These are phyloP conservation scores for Arthrobotrys entomopaga DNA, from an alignment of 2,329 filamentous ascomycete species.

Conservation along the genomic window DNA sequence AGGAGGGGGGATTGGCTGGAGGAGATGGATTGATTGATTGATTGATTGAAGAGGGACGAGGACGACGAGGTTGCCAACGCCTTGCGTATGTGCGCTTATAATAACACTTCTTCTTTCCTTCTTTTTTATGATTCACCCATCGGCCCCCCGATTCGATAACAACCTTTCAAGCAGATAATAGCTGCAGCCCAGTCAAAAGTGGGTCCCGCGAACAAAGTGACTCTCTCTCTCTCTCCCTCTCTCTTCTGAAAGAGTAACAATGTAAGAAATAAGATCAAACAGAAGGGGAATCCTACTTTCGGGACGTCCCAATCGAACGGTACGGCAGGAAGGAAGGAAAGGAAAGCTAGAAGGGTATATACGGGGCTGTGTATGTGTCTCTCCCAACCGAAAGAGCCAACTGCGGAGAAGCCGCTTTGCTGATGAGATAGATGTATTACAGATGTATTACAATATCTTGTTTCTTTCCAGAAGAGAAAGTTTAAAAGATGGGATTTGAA, in stretches of 20 bases:
- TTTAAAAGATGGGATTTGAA: neutral
- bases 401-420: conserved; percentile 30
- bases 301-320: neutral
- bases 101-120: neutral
- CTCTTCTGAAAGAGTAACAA: too few species aligned
- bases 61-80: conserved; percentile 8
- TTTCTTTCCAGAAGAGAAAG: neutral
- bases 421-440: too few species aligned
- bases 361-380: too few species aligned
- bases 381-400: conserved; percentile 6
- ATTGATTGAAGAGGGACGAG: neutral
- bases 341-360: too few species aligned
- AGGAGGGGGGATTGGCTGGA: too few species aligned
- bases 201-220: neutral
- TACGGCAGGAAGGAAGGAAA: neutral
- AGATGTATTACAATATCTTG: too few species aligned
- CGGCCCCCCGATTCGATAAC: neutral
- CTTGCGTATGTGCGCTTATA: conserved; percentile 40
- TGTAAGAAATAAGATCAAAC: too few species aligned
- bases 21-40: too few species aligned
- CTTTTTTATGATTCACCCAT: conserved; percentile 32
- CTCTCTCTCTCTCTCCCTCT: neutral
- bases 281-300: conserved; percentile 4
- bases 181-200: conserved; percentile 37
- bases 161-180: conserved; percentile 26